Conservation (phyloP, 768 basidiomycete genomes). For the Leccinum uliginosum region DNA sequence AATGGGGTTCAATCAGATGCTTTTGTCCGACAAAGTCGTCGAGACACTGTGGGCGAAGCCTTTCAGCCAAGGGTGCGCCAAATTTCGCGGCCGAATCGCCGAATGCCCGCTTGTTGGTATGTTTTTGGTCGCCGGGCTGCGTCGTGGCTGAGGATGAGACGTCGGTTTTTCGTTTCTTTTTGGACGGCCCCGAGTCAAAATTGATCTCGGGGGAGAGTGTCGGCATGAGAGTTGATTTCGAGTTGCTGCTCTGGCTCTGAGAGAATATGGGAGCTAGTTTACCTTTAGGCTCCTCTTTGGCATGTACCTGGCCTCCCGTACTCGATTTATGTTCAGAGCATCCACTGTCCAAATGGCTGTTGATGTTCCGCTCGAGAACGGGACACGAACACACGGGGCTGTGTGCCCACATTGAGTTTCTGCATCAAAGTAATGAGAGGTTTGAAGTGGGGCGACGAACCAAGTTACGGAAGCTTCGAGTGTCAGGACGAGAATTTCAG, state of each 20-base stretch:
- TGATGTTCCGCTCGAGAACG: slow-evolving; percentile 42
- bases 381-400: slow-evolving; percentile 48
- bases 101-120: slow-evolving; percentile 17
- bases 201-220: slow-evolving; percentile 6
- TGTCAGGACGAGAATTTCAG: background rate
- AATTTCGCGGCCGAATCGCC: slow-evolving; percentile 19
- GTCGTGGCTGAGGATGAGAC: slow-evolving; percentile 2
- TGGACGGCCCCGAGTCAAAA: slow-evolving; percentile 11
- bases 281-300: slow-evolving; percentile 14
- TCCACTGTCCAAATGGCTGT: slow-evolving; percentile 47
- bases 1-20: slow-evolving; percentile 55
- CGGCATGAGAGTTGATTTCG: slow-evolving; percentile 8
- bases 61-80: slow-evolving; percentile 64
- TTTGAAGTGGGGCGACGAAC: slow-evolving; percentile 14
- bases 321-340: slow-evolving; percentile 30
- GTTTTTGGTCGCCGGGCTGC: slow-evolving; percentile 15
- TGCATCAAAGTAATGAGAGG: background rate
- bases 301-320: background rate
- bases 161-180: slow-evolving; percentile 29
- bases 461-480: slow-evolving; percentile 17
- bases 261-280: slow-evolving; percentile 43
- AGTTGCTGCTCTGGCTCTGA: slow-evolving; percentile 14
- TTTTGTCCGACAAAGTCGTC: slow-evolving; percentile 71
- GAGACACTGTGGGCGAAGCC: slow-evolving; percentile 59
- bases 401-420: background rate